Percentiles rank a stretch among this genome's conserved stretches.
phyloP scores from a whole-genome alignment of 306 rosid species.

The Glycyrrhiza uralensis region DNA sequence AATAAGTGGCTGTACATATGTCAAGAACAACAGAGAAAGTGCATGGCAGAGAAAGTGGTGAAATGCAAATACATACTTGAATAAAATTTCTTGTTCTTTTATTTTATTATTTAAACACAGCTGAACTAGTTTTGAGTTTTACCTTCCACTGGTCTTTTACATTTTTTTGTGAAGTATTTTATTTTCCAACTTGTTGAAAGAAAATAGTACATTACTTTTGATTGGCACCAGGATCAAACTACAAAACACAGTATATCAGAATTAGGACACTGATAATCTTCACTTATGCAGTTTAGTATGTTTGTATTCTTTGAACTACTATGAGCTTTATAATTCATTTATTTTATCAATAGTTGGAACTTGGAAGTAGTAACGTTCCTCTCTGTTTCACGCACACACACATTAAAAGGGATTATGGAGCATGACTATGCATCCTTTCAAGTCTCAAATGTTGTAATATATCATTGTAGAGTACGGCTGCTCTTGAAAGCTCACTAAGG shows the following conservation, averaged over 20 bases:
- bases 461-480: conserved; percentile 49
- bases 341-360: not conserved
- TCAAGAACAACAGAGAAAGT: not conserved
- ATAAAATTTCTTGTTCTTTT: not conserved
- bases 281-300: not conserved
- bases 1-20: not conserved
- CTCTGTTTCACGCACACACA: not conserved
- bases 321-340: not conserved
- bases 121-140: not conserved
- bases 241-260: not conserved
- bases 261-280: not conserved
- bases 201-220: not conserved
- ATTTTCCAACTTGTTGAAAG: conserved; percentile 4
- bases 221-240: not conserved
- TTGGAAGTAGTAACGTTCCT: conserved; percentile 3
- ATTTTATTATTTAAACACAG: no score
- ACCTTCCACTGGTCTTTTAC: not conserved
- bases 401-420: conserved; percentile 1
- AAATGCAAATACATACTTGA: not conserved
- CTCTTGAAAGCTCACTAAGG: conserved; percentile 56
- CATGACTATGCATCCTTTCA: conserved; percentile 9
- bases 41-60: not conserved
- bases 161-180: not conserved
- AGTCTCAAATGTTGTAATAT: conserved; percentile 21
- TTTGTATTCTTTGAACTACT: not conserved